Conservation (phyloP, 1,284 basidiomycete genomes). For the Moesziomyces parantarcticus region DNA sequence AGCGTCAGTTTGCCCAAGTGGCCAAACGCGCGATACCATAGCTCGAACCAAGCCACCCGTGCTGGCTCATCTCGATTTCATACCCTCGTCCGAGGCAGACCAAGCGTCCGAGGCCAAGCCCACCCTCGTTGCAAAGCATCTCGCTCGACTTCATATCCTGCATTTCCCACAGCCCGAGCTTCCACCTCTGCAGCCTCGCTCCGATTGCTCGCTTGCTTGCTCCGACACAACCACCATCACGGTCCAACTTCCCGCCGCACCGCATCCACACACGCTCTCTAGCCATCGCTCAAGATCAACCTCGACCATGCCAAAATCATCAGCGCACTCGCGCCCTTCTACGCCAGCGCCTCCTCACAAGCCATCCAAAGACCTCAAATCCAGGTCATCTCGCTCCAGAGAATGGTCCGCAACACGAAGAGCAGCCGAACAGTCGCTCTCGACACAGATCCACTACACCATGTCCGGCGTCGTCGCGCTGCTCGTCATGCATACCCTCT, state of each 20-base stretch:
- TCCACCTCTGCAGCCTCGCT: too few species aligned
- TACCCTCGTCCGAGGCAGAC: background rate
- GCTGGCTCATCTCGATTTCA: background rate
- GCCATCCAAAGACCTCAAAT: slow-evolving; percentile 9
- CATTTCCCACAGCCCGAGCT: too few species aligned
- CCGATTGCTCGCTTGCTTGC: too few species aligned
- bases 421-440: slow-evolving; percentile 35
- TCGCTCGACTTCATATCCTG: slow-evolving; percentile 5
- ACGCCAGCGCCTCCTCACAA: background rate
- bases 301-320: slow-evolving; percentile 22
- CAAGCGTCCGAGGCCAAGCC: background rate
- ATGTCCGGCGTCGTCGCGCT: slow-evolving; percentile 50
- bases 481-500: slow-evolving; percentile 55
- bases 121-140: background rate
- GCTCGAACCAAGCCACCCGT: too few species aligned
- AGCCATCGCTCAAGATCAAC: background rate
- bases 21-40: too few species aligned
- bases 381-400: slow-evolving; percentile 13
- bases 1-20: too few species aligned
- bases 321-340: slow-evolving; percentile 18
- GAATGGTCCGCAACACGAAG: slow-evolving; percentile 46
- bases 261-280: background rate
- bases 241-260: background rate
- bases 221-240: background rate
- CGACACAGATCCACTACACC: slow-evolving; percentile 45